A percentile compares a stretch with the other conserved stretches of the same genome.
These are phyloP conservation scores for Globisporangium viniferum DNA, from an alignment of 352 stramenopile genomes.

Conservation along the genomic window DNA sequence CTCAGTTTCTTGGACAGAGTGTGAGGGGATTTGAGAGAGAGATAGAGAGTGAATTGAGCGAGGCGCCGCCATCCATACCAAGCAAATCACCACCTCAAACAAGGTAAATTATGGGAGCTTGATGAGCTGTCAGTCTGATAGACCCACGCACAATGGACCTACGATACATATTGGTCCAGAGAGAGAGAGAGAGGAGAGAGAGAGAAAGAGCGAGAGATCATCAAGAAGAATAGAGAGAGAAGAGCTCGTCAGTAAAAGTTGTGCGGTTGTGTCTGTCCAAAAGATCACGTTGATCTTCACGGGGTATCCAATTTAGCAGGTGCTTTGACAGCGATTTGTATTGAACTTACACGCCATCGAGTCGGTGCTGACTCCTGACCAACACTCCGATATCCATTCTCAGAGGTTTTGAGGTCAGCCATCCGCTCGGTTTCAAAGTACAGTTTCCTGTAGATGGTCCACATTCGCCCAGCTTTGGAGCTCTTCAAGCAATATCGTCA, in stretches of 20 bases:
- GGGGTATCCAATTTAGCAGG: not conserved
- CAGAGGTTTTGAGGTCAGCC: not conserved
- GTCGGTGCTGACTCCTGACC: not conserved
- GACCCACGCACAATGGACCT: not conserved
- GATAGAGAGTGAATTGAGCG: not conserved
- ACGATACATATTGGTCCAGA: not conserved
- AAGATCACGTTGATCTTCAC: not conserved
- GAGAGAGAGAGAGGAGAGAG: not conserved
- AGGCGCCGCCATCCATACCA: not conserved
- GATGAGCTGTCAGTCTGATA: not conserved
- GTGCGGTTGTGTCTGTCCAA: not conserved
- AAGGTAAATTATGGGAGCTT: too few relatives aligned
- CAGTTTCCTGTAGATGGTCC: not conserved
- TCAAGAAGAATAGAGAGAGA: not conserved
- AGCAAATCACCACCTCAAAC: too few relatives aligned
- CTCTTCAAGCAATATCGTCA: not conserved
- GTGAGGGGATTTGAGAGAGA: not conserved
- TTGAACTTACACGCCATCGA: not conserved
- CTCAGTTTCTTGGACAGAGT: too few relatives aligned
- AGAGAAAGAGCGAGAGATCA: not conserved
- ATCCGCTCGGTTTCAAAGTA: not conserved
- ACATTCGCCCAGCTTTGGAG: not conserved
- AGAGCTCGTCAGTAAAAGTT: not conserved
- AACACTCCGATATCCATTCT: not conserved
- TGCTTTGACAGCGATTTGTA: too few relatives aligned